A percentile compares a stretch with the other conserved stretches of the same genome.
Conservation (phyloP, 1,284 basidiomycete genomes). For the Vanrija pseudolonga region DNA sequence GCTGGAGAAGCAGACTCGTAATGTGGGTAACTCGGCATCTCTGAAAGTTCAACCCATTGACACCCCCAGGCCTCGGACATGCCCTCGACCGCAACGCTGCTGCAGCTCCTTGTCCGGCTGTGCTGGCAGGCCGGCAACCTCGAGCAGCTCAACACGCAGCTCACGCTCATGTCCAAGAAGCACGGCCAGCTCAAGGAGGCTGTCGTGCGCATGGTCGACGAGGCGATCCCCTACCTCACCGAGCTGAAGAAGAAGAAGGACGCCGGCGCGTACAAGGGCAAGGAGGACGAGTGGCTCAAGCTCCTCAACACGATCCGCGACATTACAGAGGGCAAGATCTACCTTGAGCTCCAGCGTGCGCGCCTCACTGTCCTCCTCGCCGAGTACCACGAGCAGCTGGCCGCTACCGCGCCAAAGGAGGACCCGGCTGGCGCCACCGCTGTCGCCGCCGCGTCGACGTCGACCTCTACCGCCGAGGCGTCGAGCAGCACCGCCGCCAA, state of each 20-base stretch:
- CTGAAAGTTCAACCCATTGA: not conserved
- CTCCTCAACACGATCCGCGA: slow-evolving; percentile 81
- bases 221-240: slow-evolving; percentile 72
- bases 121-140: slow-evolving; percentile 61
- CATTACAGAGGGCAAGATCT: slow-evolving; percentile 98
- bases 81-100: slow-evolving; percentile 65
- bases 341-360: slow-evolving; percentile 93
- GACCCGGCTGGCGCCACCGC: not conserved
- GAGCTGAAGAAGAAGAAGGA: slow-evolving; percentile 55
- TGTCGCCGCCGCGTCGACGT: too few species aligned
- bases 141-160: slow-evolving; percentile 65
- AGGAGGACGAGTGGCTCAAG: slow-evolving; percentile 74
- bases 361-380: slow-evolving; percentile 83
- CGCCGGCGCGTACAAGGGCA: slow-evolving; percentile 52
- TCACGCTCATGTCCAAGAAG: slow-evolving; percentile 81
- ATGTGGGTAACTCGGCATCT: slow-evolving; percentile 61
- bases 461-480: not conserved
- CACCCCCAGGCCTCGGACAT: slow-evolving; percentile 78
- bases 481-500: not conserved
- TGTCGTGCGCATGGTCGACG: slow-evolving; percentile 85
- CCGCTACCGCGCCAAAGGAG: slow-evolving; percentile 38
- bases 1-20: slow-evolving; percentile 94
- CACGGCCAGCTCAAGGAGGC: slow-evolving; percentile 94
- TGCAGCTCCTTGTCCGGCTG: too few species aligned
- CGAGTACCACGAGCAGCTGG: slow-evolving; percentile 72